phyloP scores from a whole-genome alignment of 257 asterid species.

The Jaltomata sinuosa region DNA sequence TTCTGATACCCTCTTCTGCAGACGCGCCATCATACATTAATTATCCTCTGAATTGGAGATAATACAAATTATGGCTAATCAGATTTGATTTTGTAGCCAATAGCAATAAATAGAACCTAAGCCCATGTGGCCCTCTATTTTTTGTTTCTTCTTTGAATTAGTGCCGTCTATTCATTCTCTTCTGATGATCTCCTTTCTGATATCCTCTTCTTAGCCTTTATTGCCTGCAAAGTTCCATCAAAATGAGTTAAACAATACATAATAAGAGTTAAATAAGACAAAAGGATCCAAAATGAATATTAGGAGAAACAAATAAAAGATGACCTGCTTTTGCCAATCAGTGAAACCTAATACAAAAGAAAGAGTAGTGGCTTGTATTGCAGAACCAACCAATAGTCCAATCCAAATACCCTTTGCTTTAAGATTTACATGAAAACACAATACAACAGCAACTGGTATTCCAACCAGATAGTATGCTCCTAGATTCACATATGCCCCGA shows the following conservation, averaged over 20 bases:
- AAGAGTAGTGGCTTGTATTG: slow-evolving; percentile 20
- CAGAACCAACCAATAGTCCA: slow-evolving; percentile 34
- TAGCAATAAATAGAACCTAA: not conserved
- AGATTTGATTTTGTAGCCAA: not conserved
- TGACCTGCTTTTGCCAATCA: slow-evolving; percentile 35
- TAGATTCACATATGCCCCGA: slow-evolving; percentile 46
- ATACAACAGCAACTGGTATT: slow-evolving; percentile 26
- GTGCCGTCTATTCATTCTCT: not conserved
- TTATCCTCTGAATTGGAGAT: not conserved
- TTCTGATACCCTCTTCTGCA: too few species aligned
- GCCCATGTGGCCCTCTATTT: not conserved
- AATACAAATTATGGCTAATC: not conserved
- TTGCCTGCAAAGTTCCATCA: slow-evolving; percentile 12
- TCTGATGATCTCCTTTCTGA: not conserved
- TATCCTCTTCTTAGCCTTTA: slow-evolving; percentile 10
- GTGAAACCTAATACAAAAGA: slow-evolving; percentile 25
- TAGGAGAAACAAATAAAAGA: not conserved
- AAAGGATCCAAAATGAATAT: not conserved
- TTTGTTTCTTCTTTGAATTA: not conserved
- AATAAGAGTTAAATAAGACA: not conserved
- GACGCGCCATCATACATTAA: not conserved
- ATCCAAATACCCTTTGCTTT: slow-evolving; percentile 48
- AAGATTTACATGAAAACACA: slow-evolving; percentile 21
- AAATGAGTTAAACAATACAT: not conserved
- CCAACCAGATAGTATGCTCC: slow-evolving; percentile 42